These are phyloP conservation scores for Candida taoyuanica DNA, from an alignment of 805 yeast genomes.

Conservation along the genomic window DNA sequence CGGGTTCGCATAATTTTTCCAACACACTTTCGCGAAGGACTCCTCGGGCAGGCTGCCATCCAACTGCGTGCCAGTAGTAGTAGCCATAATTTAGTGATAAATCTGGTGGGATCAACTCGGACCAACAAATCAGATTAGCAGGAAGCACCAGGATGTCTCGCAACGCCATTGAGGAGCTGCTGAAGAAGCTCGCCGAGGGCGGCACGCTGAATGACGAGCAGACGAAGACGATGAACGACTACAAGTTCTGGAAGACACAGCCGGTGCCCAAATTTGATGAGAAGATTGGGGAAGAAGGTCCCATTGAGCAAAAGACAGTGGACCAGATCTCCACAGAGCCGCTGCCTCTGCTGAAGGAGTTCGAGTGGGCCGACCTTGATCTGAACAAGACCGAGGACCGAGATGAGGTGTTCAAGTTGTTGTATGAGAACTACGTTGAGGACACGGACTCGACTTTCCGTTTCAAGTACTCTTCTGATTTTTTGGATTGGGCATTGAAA, in stretches of 20 bases:
- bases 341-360: conserved; percentile 59
- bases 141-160: conserved; percentile 17
- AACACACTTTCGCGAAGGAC: neutral
- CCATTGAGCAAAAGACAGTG: conserved; percentile 72
- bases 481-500: conserved; percentile 87
- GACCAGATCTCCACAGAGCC: conserved; percentile 71
- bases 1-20: too few relatives aligned
- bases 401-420: conserved; percentile 71
- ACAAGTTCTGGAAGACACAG: conserved; percentile 97
- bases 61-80: too few relatives aligned
- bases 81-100: too few relatives aligned
- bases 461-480: conserved; percentile 79
- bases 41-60: too few relatives aligned
- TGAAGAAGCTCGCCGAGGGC: conserved; percentile 34
- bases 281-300: conserved; percentile 64
- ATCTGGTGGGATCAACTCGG: too few relatives aligned
- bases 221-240: conserved; percentile 75
- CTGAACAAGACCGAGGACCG: conserved; percentile 50
- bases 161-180: conserved; percentile 53
- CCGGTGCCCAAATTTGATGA: conserved; percentile 84
- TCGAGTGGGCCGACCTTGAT: conserved; percentile 87
- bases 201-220: conserved; percentile 49
- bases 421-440: conserved; percentile 91
- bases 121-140: too few relatives aligned
- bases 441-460: conserved; percentile 90